Evolutionary conservation across 495 filamentous ascomycete genomes (phyloP), one percentile per base, ranked within the genome.

Genomic region (Trichoderma erinaceum): DNA sequence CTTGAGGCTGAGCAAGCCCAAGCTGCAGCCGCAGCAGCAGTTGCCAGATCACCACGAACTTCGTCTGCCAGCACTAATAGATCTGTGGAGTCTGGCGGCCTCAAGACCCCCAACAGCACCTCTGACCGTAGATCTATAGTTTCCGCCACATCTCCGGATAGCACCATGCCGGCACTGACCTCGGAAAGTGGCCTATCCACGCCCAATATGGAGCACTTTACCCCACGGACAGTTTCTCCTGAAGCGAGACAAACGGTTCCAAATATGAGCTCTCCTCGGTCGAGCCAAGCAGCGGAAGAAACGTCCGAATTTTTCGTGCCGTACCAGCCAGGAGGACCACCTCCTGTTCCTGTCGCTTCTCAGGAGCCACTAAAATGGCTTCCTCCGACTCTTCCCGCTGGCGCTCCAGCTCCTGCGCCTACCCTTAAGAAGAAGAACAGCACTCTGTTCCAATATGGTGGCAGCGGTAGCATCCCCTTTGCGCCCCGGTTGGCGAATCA

Each of bases 321-420:
- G 7, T 80, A 81, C 69, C 77, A 80, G 67, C 78, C 78, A 5
- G 72, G 77, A 18, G 79, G 78, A 13, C 75, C 78, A 0, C 38
- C 68, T 13, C 69, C 76, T 12, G 66, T n/a, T 2, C 4, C 71
- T 7, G 66, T 71, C 10, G 67, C 69, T 25, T 67, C 74, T 61
- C 67, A 70, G 1, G 68, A 71, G 29, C 74, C 78, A 10, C 65
- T 81, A 65, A 75, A 76, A 61, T 78, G 79, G 71, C 69, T 79
- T 7, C 77, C 76, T 32, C 78, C 78, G 2, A 66, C 29, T 11
- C 48, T 11, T 21, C 18, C 38, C 16, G 4, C 46, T 48, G 7
- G 25, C 56, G 46, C 43, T 11, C 43, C 71, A 1, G 67, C 67
- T 5, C 63, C 69, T 32, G 66, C 69, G 58, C 66, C 69, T 27